Conservation (phyloP, 1,284 basidiomycete species). For the Golubevia pallescens region DNA sequence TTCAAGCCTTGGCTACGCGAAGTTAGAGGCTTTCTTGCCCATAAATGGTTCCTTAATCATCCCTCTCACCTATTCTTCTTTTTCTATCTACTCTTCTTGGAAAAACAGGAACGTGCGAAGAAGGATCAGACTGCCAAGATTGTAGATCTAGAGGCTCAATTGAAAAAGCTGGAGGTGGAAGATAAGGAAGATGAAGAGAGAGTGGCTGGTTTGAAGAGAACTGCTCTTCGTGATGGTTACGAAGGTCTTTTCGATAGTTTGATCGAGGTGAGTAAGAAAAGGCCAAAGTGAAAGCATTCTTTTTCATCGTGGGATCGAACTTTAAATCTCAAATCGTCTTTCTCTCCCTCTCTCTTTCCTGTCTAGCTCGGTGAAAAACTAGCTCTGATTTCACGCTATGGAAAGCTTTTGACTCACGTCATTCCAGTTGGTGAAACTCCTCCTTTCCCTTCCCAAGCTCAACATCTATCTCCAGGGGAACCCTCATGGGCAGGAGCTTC, state of each 20-base stretch:
- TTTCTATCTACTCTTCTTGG: too few species aligned
- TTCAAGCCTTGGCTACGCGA: too few species aligned
- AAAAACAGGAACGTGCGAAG: conserved; percentile 1
- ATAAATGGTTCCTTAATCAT: too few species aligned
- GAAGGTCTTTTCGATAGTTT: conserved; percentile 44
- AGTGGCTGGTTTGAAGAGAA: conserved; percentile 33
- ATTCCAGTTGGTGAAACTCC: conserved; percentile 30
- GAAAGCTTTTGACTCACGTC: conserved; percentile 36
- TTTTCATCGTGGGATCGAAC: neutral
- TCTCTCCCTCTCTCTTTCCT: neutral
- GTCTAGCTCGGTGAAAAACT: conserved; percentile 42
- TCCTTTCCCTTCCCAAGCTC: conserved; percentile 25
- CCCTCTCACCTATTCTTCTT: too few species aligned
- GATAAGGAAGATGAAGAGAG: conserved; percentile 43
- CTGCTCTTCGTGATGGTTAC: conserved; percentile 32
- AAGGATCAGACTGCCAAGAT: conserved; percentile 6
- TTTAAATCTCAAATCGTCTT: neutral
- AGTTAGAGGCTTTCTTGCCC: too few species aligned
- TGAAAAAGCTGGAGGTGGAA: conserved; percentile 31
- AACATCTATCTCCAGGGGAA: conserved; percentile 17
- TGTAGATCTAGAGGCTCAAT: conserved; percentile 26
- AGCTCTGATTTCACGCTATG: conserved; percentile 43
- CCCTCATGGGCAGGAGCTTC: conserved; percentile 36
- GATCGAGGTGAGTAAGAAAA: conserved; percentile 23
- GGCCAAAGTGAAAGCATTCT: neutral